Percentiles rank a stretch among this genome's conserved stretches.
phyloP scores from a whole-genome alignment of 768 basidiomycete species.

The Pisolithus albus region DNA sequence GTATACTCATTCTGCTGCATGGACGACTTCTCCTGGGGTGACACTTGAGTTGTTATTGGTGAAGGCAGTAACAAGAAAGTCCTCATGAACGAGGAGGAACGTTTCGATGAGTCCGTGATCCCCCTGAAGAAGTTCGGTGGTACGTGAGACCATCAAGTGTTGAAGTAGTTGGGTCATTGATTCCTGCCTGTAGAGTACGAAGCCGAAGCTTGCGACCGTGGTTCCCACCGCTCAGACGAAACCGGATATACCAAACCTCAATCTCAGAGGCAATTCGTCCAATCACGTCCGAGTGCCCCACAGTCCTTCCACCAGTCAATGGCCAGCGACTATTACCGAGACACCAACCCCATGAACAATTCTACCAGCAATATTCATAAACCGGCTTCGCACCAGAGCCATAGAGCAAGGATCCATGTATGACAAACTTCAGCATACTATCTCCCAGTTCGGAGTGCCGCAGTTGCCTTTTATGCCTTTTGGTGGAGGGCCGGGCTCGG shows the following conservation, averaged over 20 bases:
- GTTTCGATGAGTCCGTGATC: constrained; percentile 96
- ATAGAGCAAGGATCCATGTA: constrained; percentile 37
- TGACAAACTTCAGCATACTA: constrained; percentile 35
- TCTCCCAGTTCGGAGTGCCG: constrained; percentile 47
- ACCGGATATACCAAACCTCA: constrained; percentile 63
- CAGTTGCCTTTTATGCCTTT: constrained; percentile 71
- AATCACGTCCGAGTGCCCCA: constrained; percentile 58
- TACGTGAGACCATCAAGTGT: constrained; percentile 32
- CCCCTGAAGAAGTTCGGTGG: constrained; percentile 97
- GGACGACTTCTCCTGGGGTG: constrained; percentile 97
- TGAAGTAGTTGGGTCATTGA: not conserved
- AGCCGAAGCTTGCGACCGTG: constrained; percentile 85
- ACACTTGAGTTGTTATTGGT: constrained; percentile 87
- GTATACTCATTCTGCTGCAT: constrained; percentile 98
- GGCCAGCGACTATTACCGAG: constrained; percentile 83
- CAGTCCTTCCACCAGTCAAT: constrained; percentile 65
- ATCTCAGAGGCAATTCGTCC: constrained; percentile 47
- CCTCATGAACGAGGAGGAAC: constrained; percentile 89
- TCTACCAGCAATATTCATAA: constrained; percentile 57
- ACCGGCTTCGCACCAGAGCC: constrained; percentile 37
- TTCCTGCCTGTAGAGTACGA: constrained; percentile 66
- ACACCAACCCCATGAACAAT: constrained; percentile 65
- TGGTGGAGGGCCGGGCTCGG: constrained; percentile 56
- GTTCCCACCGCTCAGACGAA: constrained; percentile 66
- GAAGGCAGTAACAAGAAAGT: constrained; percentile 95